Evolutionary conservation across 2,329 filamentous ascomycete genomes (phyloP).

Genomic region (Didymella exigua): DNA sequence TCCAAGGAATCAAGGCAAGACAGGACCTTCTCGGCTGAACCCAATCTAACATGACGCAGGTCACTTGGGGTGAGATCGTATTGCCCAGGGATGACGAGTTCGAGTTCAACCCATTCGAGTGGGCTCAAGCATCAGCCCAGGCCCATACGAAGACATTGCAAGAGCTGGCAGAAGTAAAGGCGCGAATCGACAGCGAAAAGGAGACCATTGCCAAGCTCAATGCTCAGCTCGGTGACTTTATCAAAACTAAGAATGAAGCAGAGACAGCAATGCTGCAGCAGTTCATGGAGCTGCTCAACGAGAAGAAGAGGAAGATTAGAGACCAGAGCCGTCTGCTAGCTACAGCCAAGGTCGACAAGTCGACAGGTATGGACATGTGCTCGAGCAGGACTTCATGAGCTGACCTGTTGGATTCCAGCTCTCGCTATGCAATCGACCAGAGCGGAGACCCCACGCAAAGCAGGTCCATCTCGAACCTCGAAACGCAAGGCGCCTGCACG

Average conservation of each 20-base stretch:
- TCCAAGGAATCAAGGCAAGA: conserved; percentile 69
- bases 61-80: conserved; percentile 69
- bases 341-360: conserved; percentile 55
- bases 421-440: conserved; percentile 35
- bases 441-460: conserved; percentile 35
- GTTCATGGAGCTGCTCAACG: conserved; percentile 72
- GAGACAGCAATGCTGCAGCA: conserved; percentile 71
- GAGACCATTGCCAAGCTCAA: conserved; percentile 64
- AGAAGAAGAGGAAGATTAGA: conserved; percentile 80
- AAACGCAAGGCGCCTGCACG: conserved; percentile 45
- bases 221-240: conserved; percentile 68
- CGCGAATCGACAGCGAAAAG: conserved; percentile 58
- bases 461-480: conserved; percentile 41
- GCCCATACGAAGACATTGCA: conserved; percentile 54
- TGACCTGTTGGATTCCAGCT: conserved; percentile 24
- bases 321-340: conserved; percentile 70
- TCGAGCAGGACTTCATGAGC: neutral
- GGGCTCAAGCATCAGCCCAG: conserved; percentile 67
- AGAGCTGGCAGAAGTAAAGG: conserved; percentile 52
- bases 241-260: conserved; percentile 68
- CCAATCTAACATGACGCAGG: conserved; percentile 31
- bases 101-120: conserved; percentile 70
- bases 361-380: conserved; percentile 28
- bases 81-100: conserved; percentile 63
- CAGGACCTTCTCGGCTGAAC: neutral